Percentiles rank a stretch among this genome's conserved stretches.
phyloP scores from a whole-genome alignment of 2,329 filamentous ascomycete species.

The Scytalidium lignicola region DNA sequence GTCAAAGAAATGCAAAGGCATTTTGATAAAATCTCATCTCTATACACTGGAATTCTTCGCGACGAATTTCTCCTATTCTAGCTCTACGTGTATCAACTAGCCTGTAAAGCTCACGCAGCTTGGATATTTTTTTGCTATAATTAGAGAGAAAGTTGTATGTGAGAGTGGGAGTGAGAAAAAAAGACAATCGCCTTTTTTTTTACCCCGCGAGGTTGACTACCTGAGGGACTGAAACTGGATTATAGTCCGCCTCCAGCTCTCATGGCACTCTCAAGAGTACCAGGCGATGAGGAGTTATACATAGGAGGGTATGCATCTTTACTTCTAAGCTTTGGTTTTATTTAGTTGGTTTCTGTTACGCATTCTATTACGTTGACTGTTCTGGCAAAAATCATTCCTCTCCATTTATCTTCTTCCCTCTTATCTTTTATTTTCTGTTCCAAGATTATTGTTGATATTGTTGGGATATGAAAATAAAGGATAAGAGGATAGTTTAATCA shows the following conservation, averaged over 20 bases:
- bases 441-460: too few species aligned
- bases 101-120: too few species aligned
- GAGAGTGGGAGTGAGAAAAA: neutral
- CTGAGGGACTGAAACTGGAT: slow-evolving; percentile 13
- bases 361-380: neutral
- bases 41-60: too few species aligned
- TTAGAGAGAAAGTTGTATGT: neutral
- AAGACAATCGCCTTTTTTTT: neutral
- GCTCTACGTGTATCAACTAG: too few species aligned
- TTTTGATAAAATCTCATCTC: too few species aligned
- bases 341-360: slow-evolving; percentile 1
- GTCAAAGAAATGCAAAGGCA: too few species aligned
- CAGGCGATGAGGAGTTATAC: slow-evolving; percentile 66
- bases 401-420: neutral
- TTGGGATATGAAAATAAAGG: too few species aligned
- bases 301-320: slow-evolving; percentile 64
- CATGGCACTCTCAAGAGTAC: slow-evolving; percentile 63
- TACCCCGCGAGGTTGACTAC: neutral
- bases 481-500: too few species aligned
- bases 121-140: too few species aligned
- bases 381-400: neutral
- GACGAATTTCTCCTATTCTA: too few species aligned
- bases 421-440: slow-evolving; percentile 32
- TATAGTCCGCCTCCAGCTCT: slow-evolving; percentile 16
- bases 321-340: slow-evolving; percentile 5